phyloP scores from a whole-genome alignment of 345 rosid species.

The Gossypium rotundifolium region DNA sequence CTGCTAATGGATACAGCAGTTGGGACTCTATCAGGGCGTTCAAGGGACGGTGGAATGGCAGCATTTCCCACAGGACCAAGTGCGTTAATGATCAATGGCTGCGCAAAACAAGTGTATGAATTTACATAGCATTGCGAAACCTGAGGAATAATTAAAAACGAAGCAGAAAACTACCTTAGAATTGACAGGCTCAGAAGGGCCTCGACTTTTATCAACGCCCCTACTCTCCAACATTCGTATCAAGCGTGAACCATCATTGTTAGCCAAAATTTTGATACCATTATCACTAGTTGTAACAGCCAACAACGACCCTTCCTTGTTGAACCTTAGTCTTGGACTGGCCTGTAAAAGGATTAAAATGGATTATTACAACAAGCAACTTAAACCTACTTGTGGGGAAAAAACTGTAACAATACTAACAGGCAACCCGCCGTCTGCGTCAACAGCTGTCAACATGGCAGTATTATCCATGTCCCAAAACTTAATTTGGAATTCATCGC shows the following conservation, averaged over 20 bases:
- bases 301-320: conserved; percentile 54
- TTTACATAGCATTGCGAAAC: background rate
- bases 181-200: conserved; percentile 33
- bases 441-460: conserved; percentile 35
- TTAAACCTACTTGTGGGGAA: background rate
- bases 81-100: conserved; percentile 41
- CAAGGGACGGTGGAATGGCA: conserved; percentile 30
- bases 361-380: background rate
- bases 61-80: conserved; percentile 33
- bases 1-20: conserved; percentile 31
- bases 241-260: conserved; percentile 40
- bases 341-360: conserved; percentile 33
- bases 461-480: conserved; percentile 67
- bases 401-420: conserved; percentile 26
- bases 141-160: background rate
- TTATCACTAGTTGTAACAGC: conserved; percentile 56
- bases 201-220: conserved; percentile 35
- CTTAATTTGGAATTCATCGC: conserved; percentile 56
- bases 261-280: conserved; percentile 51
- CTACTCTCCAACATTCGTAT: conserved; percentile 38
- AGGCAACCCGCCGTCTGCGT: conserved; percentile 60
- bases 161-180: conserved; percentile 32
- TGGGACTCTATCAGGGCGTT: conserved; percentile 37
- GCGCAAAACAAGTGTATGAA: conserved; percentile 12
- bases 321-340: conserved; percentile 55